Evolutionary conservation across 148 eudicot genomes (phyloP).

Genomic region (Rhododendron simsii): DNA sequence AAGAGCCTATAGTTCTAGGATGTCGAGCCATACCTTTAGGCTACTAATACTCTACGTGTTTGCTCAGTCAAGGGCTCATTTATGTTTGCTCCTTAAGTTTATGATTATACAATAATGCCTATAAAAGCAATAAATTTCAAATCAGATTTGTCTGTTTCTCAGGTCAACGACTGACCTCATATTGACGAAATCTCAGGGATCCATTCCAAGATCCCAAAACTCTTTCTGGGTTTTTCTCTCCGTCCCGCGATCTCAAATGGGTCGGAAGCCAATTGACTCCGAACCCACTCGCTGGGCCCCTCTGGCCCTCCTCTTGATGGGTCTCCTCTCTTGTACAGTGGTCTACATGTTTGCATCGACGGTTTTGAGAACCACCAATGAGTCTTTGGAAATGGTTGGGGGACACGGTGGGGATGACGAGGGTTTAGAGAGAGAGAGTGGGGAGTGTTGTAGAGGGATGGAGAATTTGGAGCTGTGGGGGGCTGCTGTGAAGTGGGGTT

Average conservation of each 20-base stretch:
- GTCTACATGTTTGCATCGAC: constrained; percentile 51
- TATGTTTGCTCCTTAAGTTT: too few relatives aligned
- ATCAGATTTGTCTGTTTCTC: not conserved
- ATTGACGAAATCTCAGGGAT: not conserved
- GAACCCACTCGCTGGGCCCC: constrained; percentile 47
- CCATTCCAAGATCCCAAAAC: not conserved
- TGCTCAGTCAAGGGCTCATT: too few relatives aligned
- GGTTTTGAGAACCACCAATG: constrained; percentile 29
- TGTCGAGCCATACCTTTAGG: too few relatives aligned
- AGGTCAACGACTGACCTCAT: constrained; percentile 5
- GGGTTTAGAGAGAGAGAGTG: constrained; percentile 16
- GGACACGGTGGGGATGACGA: not conserved
- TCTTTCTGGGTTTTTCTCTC: constrained; percentile 27
- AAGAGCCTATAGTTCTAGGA: too few relatives aligned
- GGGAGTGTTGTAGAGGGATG: constrained; percentile 56
- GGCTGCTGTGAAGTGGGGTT: constrained; percentile 70
- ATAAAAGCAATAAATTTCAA: not conserved
- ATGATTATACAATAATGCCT: not conserved
- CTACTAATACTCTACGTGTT: too few relatives aligned
- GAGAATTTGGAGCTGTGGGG: constrained; percentile 76
- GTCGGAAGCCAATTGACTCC: constrained; percentile 60
- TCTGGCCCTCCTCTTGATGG: constrained; percentile 44
- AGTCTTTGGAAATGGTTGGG: not conserved
- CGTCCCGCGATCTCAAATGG: constrained; percentile 54
- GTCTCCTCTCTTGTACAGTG: constrained; percentile 44